Evolutionary conservation across 139 green algal species (phyloP), one percentile per base, ranked within the genome.

Genomic region (Chlamydomonas sphaeroides): DNA sequence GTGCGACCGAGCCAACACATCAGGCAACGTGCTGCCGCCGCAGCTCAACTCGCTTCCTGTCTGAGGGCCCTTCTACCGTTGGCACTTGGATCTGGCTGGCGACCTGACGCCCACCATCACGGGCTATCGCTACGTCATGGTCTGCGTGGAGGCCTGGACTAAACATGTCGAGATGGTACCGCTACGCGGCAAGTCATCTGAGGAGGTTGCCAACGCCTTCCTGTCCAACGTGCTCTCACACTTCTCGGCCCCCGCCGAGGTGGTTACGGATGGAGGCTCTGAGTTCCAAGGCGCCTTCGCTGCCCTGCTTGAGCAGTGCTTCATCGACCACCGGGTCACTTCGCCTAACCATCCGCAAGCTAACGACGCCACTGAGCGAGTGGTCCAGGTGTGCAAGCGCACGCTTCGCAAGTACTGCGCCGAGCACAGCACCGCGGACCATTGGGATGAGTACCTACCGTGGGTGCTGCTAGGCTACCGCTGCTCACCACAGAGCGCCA

Each of bases 281-380:
- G 84, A 88, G 28, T 91, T 79, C 3, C 26, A 32, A 21, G 84
- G 76, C n/a, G 78, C 76, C 21, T 91, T 91, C 66, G 45, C 69
- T 23, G 67, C 53, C 36, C 36, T 87, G 38, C 42, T 88, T 41
- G 62, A 76, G 33, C 48, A 23, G 0, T 48, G 30, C 14, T 68
- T 84, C 41, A 84, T 90, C 21, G 70, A 84, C 45, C 86, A 90
- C 36, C 63, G 86, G 33, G 57, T 21, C 23, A 86, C 86, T 17
- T 39, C 68, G 0, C 53, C 83, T 17, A 15, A 79, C 21, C 72
- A 87, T 56, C 84, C 87, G 1, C 70, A 91, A 53, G 79, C 57
- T 30, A 73, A 91, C 33, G 71, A 84, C 2, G 51, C 84, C 0
- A 59, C 79, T 56, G 84, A 89, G 68, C 65, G 85, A 0, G 38